Percentiles rank a stretch among this genome's conserved stretches.
These are phyloP conservation scores for Saturnispora sekii DNA, from an alignment of 805 yeast species.

Conservation along the genomic window DNA sequence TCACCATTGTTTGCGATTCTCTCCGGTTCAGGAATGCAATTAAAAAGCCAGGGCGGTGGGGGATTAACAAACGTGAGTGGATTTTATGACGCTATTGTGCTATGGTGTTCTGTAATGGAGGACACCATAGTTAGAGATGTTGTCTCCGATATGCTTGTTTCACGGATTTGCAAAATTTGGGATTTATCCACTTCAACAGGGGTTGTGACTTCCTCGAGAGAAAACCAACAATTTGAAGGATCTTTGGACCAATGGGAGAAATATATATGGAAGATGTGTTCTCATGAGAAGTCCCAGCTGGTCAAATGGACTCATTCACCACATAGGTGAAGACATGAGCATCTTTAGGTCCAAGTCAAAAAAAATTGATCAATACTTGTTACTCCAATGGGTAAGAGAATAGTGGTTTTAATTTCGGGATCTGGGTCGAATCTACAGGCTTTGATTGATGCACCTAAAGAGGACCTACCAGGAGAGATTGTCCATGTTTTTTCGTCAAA, in stretches of 20 bases:
- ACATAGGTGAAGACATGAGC: slow-evolving; percentile 1
- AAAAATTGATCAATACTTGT: too few relatives aligned
- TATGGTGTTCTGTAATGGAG: slow-evolving; percentile 67
- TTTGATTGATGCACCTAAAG: slow-evolving; percentile 55
- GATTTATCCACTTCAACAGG: slow-evolving; percentile 34
- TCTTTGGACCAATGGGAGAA: slow-evolving; percentile 75
- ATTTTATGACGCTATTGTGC: slow-evolving; percentile 59
- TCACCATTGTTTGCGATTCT: slow-evolving; percentile 28
- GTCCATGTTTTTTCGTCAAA: slow-evolving; percentile 79
- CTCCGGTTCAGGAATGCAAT: slow-evolving; percentile 4
- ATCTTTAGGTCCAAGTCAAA: slow-evolving; percentile 1
- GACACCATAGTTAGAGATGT: slow-evolving; percentile 52
- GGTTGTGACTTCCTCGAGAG: slow-evolving; percentile 9
- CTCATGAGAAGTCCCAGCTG: slow-evolving; percentile 14
- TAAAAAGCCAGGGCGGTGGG: too few relatives aligned
- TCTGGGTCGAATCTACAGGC: slow-evolving; percentile 96
- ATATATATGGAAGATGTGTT: slow-evolving; percentile 41
- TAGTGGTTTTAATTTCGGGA: slow-evolving; percentile 85
- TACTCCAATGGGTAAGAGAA: slow-evolving; percentile 18
- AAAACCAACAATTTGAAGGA: slow-evolving; percentile 35
- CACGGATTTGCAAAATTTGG: slow-evolving; percentile 61
- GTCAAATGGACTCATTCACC: background rate
- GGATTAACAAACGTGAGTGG: slow-evolving; percentile 6
- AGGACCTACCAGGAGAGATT: slow-evolving; percentile 39
- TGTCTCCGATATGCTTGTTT: slow-evolving; percentile 40